Percentiles rank a stretch among this genome's conserved stretches.
phyloP scores from a whole-genome alignment of 2,329 filamentous ascomycete genomes.

The Fusarium buharicum region DNA sequence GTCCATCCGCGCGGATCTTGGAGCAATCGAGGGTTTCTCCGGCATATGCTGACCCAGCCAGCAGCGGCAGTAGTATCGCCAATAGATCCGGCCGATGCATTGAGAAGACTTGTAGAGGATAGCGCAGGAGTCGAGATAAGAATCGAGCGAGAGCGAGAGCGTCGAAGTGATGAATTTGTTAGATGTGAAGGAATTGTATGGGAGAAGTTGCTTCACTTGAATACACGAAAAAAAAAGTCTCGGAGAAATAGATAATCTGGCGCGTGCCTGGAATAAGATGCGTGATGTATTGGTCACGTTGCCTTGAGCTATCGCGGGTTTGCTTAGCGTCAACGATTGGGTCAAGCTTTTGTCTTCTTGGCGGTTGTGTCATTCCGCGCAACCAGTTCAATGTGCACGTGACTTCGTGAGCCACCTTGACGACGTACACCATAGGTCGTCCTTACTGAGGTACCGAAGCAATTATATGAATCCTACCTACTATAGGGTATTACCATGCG shows the following conservation, averaged over 20 bases:
- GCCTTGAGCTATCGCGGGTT: constrained; percentile 44
- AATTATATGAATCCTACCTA: too few relatives aligned
- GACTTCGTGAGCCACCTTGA: constrained; percentile 31
- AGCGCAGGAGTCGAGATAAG: constrained; percentile 13
- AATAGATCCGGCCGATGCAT: constrained; percentile 56
- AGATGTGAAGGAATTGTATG: constrained; percentile 17
- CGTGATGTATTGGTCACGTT: constrained; percentile 47
- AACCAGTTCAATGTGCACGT: constrained; percentile 45
- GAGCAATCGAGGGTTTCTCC: constrained; percentile 70
- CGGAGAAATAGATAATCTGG: constrained; percentile 2
- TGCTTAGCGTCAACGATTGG: constrained; percentile 32
- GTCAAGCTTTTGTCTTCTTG: constrained; percentile 41
- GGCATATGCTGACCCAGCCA: constrained; percentile 52
- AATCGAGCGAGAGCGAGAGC: constrained; percentile 6
- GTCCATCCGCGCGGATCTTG: constrained; percentile 66
- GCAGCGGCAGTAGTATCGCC: constrained; percentile 51
- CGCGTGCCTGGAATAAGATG: constrained; percentile 25
- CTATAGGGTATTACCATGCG: too few relatives aligned
- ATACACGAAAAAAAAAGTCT: constrained; percentile 4
- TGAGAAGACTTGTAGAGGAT: constrained; percentile 28
- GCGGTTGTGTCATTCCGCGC: constrained; percentile 49
- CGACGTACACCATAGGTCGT: background rate
- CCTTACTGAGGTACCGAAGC: too few relatives aligned
- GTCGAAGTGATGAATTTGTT: constrained; percentile 5
- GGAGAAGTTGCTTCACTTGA: background rate